Evolutionary conservation across 2,329 filamentous ascomycete species (phyloP).

Genomic region (Hypomyces perniciosus): DNA sequence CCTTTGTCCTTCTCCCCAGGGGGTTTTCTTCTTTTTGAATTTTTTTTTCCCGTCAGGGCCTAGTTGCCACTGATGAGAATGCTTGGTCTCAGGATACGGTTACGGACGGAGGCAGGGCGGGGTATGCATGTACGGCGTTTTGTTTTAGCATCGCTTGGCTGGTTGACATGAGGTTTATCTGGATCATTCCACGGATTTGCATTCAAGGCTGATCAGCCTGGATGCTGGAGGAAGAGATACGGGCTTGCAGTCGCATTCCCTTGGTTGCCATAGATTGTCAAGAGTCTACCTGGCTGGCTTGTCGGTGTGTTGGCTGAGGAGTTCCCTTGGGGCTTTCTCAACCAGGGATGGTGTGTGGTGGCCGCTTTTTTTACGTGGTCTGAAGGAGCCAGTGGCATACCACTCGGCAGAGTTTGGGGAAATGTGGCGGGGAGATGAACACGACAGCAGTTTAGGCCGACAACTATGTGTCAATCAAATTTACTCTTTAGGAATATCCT

Average conservation of each 20-base stretch:
- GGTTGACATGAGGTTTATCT: constrained; percentile 1
- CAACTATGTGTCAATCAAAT: constrained; percentile 3
- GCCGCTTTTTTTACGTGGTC: no score
- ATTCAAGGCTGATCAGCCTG: neutral
- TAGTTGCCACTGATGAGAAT: constrained; percentile 6
- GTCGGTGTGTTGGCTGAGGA: neutral
- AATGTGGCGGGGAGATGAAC: neutral
- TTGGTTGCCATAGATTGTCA: neutral
- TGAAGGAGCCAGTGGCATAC: neutral
- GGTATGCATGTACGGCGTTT: constrained; percentile 28
- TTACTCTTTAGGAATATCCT: neutral
- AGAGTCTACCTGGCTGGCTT: neutral
- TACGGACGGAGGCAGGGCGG: constrained; percentile 15
- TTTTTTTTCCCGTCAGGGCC: neutral
- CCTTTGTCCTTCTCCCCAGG: constrained; percentile 8
- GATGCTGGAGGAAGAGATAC: neutral
- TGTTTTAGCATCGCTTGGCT: constrained; percentile 14
- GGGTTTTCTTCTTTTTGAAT: constrained; percentile 4
- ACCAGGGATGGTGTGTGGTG: no score
- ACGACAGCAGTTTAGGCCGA: neutral
- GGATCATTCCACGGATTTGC: neutral
- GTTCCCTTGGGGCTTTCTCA: neutral
- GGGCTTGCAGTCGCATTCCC: neutral
- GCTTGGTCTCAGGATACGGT: constrained; percentile 11
- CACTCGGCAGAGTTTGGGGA: neutral